Evolutionary conservation across 2,329 filamentous ascomycete genomes (phyloP).

Genomic region (Ophiosphaerella korrae): DNA sequence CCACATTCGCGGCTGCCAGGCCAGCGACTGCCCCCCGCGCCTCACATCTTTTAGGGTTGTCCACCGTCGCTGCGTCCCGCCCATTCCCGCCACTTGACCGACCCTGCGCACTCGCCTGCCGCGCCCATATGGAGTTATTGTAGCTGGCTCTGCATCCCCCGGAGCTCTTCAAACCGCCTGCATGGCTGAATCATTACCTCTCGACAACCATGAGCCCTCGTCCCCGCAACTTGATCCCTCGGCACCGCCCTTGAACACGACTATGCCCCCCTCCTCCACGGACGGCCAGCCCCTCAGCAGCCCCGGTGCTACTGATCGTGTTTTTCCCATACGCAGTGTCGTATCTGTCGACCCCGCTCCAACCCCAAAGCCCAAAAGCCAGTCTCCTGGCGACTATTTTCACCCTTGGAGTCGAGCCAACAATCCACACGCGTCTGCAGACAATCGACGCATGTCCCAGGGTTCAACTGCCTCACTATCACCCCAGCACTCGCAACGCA

Average conservation of each 20-base stretch:
- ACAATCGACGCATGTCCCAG: slow-evolving; percentile 33
- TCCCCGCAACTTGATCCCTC: slow-evolving; percentile 6
- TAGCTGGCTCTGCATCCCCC: no score
- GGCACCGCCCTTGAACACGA: slow-evolving; percentile 13
- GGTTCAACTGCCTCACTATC: slow-evolving; percentile 36
- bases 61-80: neutral
- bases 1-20: slow-evolving; percentile 12
- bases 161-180: slow-evolving; percentile 1
- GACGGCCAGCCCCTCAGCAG: slow-evolving; percentile 36
- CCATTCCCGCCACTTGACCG: no score
- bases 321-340: slow-evolving; percentile 83
- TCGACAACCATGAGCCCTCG: slow-evolving; percentile 15
- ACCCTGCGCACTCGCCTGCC: no score
- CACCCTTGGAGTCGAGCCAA: slow-evolving; percentile 29
- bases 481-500: slow-evolving; percentile 32
- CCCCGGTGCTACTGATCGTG: slow-evolving; percentile 60
- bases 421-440: slow-evolving; percentile 28
- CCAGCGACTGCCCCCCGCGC: slow-evolving; percentile 1
- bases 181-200: slow-evolving; percentile 36
- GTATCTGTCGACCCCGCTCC: slow-evolving; percentile 68
- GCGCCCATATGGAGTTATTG: no score
- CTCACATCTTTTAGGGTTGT: slow-evolving; percentile 12
- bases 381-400: slow-evolving; percentile 46
- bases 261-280: slow-evolving; percentile 15
- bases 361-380: slow-evolving; percentile 36